Conservation (phyloP, 257 asterid genomes). For the Petrea volubilis region DNA sequence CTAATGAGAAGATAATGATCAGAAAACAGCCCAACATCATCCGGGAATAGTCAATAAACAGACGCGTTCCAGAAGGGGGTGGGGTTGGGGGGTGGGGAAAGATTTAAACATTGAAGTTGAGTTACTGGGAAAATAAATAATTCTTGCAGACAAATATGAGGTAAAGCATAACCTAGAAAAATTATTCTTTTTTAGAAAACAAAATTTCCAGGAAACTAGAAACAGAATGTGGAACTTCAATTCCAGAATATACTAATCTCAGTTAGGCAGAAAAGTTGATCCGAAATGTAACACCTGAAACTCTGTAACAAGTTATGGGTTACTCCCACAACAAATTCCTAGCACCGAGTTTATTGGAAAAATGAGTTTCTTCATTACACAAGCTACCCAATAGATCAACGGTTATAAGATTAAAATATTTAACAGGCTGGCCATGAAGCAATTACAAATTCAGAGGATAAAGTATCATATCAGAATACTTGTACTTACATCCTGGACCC, state of each 20-base stretch:
- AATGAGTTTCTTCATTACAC: constrained; percentile 2
- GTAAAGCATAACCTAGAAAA: constrained; percentile 1
- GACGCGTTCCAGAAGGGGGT: background rate
- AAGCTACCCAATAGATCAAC: background rate
- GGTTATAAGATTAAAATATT: background rate
- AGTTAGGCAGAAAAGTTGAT: constrained; percentile 1
- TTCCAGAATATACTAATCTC: background rate
- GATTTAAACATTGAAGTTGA: background rate
- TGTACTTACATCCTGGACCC: constrained; percentile 85
- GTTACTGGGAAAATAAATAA: background rate
- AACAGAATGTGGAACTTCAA: background rate
- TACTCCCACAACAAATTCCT: background rate
- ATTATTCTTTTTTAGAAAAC: background rate
- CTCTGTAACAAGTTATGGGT: constrained; percentile 6
- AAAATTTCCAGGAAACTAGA: background rate
- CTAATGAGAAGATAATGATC: constrained; percentile 38
- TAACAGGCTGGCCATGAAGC: background rate
- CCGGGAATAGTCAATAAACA: constrained; percentile 7
- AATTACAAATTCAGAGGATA: constrained; percentile 10
- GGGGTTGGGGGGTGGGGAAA: background rate
- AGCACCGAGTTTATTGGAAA: background rate
- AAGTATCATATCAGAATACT: constrained; percentile 20
- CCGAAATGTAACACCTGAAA: background rate
- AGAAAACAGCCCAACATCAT: constrained; percentile 6
- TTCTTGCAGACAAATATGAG: background rate